These are phyloP conservation scores for Pseudozyma pruni DNA, from an alignment of 1,284 basidiomycete genomes.

Conservation along the genomic window DNA sequence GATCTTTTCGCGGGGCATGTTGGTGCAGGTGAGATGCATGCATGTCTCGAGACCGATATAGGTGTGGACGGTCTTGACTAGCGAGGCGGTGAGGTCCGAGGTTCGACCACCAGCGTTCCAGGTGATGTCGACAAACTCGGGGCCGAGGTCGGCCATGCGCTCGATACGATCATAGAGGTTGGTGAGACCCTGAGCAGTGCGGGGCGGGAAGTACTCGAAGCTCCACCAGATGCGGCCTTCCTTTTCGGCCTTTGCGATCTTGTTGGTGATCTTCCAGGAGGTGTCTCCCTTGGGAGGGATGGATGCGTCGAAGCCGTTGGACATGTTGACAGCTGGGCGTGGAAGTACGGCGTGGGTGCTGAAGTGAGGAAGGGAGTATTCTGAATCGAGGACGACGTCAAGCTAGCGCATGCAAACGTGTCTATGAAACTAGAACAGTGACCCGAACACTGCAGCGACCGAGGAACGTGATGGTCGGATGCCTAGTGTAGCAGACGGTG, in stretches of 20 bases:
- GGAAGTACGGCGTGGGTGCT: background rate
- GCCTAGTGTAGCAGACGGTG: background rate
- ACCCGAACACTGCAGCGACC: conserved; percentile 33
- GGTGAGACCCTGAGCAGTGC: conserved; percentile 81
- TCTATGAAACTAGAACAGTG: conserved; percentile 47
- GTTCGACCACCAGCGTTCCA: conserved; percentile 98
- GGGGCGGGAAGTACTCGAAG: conserved; percentile 95
- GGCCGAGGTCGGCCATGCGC: conserved; percentile 93
- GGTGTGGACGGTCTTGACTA: conserved; percentile 82
- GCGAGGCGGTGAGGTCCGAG: conserved; percentile 72
- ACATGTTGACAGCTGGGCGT: conserved; percentile 9
- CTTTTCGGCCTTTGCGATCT: conserved; percentile 65
- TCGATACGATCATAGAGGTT: conserved; percentile 84
- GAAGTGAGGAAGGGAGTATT: conserved; percentile 37
- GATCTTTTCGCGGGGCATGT: conserved; percentile 88
- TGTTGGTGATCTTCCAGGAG: conserved; percentile 62
- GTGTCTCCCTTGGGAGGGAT: conserved; percentile 42
- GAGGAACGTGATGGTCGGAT: conserved; percentile 5
- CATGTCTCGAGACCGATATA: conserved; percentile 68
- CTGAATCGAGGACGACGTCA: conserved; percentile 36
- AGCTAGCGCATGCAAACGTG: conserved; percentile 22
- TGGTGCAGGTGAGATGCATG: conserved; percentile 68
- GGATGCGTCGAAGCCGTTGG: conserved; percentile 22
- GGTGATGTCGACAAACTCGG: conserved; percentile 98
- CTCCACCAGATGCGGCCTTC: conserved; percentile 69